Evolutionary conservation across 176 grass and related monocot species (phyloP).

Genomic region (barley (Hordeum vulgare)): DNA sequence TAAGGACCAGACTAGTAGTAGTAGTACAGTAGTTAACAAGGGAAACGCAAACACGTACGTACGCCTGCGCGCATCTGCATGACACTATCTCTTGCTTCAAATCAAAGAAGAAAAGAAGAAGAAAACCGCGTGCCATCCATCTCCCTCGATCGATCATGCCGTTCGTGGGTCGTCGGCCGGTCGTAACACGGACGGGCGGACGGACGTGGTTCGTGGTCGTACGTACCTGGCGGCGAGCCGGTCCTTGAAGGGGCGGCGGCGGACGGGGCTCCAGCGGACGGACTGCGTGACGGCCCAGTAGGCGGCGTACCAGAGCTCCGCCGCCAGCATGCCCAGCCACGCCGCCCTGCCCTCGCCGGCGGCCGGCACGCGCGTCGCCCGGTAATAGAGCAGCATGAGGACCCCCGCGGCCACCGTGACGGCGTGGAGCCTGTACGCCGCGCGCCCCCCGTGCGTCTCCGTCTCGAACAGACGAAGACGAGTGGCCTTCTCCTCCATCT

Average conservation of each 20-base stretch:
- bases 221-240: conserved; percentile 28
- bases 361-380: conserved; percentile 38
- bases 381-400: conserved; percentile 49
- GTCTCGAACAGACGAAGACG: conserved; percentile 58
- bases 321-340: conserved; percentile 62
- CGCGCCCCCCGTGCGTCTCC: conserved; percentile 30
- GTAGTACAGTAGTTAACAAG: too few species aligned
- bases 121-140: too few species aligned
- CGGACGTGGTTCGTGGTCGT: too few species aligned
- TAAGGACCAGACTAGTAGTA: too few species aligned
- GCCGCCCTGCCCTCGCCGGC: conserved; percentile 26
- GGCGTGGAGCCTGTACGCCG: conserved; percentile 37
- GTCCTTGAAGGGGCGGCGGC: conserved; percentile 47
- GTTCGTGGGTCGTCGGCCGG: too few species aligned
- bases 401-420: conserved; percentile 38
- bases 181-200: too few species aligned
- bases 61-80: neutral
- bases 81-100: too few species aligned
- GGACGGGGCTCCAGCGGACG: conserved; percentile 50
- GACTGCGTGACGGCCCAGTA: conserved; percentile 76
- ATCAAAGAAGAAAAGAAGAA: too few species aligned
- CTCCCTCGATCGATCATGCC: too few species aligned
- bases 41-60: too few species aligned
- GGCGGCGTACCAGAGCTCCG: conserved; percentile 69
- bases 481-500: neutral